These are phyloP conservation scores for Datura wrightii DNA, from an alignment of 257 asterid genomes.

Conservation along the genomic window DNA sequence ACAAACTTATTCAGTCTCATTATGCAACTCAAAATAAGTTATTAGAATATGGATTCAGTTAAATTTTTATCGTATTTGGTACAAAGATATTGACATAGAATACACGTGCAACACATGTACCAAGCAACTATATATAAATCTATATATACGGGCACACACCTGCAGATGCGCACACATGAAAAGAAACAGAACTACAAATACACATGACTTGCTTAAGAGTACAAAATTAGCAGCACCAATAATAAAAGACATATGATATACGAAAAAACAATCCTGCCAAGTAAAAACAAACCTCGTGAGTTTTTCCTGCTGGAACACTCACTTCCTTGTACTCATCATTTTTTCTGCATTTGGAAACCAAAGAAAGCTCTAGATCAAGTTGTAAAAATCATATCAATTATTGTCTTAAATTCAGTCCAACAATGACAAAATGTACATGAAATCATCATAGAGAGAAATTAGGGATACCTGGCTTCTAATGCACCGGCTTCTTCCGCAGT, in stretches of 20 bases:
- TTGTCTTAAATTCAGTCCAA: constrained; percentile 14
- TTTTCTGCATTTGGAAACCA: constrained; percentile 53
- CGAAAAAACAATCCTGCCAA: constrained; percentile 27
- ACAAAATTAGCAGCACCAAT: not conserved
- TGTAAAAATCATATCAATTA: constrained; percentile 13
- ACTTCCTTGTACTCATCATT: constrained; percentile 80
- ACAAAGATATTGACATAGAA: not conserved
- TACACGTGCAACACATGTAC: not conserved
- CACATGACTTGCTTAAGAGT: not conserved
- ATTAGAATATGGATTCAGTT: not conserved
- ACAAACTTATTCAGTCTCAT: not conserved
- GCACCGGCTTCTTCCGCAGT: constrained; percentile 90
- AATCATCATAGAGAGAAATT: constrained; percentile 32
- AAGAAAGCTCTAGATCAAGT: constrained; percentile 22
- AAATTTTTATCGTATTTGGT: not conserved
- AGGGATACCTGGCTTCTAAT: constrained; percentile 64
- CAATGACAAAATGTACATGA: constrained; percentile 19
- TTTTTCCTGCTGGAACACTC: constrained; percentile 78
- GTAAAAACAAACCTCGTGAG: constrained; percentile 72
- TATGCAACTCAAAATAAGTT: constrained; percentile 4
- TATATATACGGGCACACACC: not conserved
- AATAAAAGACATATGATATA: not conserved
- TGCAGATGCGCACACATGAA: not conserved
- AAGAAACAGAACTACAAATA: not conserved
- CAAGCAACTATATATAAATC: not conserved